Evolutionary conservation across 768 basidiomycete species (phyloP).

Genomic region (Butyriboletus loyo): DNA sequence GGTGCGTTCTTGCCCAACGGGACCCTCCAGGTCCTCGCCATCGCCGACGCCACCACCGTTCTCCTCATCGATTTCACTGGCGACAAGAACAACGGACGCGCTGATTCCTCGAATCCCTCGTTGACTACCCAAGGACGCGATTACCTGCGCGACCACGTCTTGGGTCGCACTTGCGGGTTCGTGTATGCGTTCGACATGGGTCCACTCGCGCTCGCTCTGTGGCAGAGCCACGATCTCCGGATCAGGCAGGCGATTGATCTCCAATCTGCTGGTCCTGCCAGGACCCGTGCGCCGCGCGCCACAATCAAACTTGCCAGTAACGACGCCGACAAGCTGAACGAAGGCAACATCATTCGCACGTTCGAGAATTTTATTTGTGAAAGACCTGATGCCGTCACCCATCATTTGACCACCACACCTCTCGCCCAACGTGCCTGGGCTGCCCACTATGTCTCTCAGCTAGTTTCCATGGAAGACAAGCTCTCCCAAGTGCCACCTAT

Average conservation of each 20-base stretch:
- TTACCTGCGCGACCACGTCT: constrained; percentile 29
- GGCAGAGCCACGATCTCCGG: constrained; percentile 32
- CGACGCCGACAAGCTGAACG: constrained; percentile 1
- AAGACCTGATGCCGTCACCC: background rate
- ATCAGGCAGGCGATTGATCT: constrained; percentile 33
- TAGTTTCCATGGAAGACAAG: constrained; percentile 17
- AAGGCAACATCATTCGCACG: constrained; percentile 13
- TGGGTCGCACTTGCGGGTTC: constrained; percentile 27
- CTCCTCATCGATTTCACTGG: constrained; percentile 26
- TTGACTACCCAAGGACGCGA: constrained; percentile 18
- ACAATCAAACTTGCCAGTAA: constrained; percentile 16
- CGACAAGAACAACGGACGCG: constrained; percentile 35
- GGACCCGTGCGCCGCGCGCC: constrained; percentile 16
- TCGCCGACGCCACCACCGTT: constrained; percentile 27
- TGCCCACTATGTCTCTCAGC: constrained; percentile 30
- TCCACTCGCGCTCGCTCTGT: constrained; percentile 28
- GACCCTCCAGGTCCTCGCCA: constrained; percentile 23
- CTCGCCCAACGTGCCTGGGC: constrained; percentile 33
- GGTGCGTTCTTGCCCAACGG: constrained; percentile 21
- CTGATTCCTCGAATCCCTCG: constrained; percentile 17
- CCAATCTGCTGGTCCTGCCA: constrained; percentile 18
- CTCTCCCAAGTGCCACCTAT: constrained; percentile 23
- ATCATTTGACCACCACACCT: constrained; percentile 4
- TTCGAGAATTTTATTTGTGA: constrained; percentile 14
- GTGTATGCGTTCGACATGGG: constrained; percentile 32